Conservation (phyloP, 768 basidiomycete genomes). For the Leccinum subgranulosum region DNA sequence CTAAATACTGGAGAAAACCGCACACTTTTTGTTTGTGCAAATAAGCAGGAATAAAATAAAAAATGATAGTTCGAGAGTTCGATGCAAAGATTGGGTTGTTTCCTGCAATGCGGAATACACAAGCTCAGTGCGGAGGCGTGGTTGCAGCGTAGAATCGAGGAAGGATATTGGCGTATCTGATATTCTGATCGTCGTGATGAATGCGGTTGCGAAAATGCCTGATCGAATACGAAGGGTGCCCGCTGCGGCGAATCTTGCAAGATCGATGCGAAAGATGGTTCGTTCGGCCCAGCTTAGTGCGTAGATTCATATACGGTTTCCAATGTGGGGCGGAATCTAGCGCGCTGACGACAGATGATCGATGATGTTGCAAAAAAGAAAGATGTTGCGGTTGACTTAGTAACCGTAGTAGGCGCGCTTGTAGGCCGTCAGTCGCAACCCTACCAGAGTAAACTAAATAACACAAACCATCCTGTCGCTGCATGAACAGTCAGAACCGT, state of each 20-base stretch:
- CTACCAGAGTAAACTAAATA: not conserved
- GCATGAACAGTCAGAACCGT: constrained; percentile 5
- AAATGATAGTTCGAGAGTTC: constrained; percentile 27
- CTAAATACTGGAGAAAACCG: constrained; percentile 28
- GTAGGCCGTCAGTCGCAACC: constrained; percentile 14
- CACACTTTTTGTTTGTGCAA: constrained; percentile 29
- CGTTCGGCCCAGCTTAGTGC: constrained; percentile 17
- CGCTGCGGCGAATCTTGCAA: constrained; percentile 22
- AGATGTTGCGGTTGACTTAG: constrained; percentile 28
- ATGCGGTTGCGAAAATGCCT: constrained; percentile 25
- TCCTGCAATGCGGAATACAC: constrained; percentile 23
- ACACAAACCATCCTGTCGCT: constrained; percentile 57
- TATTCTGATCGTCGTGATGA: constrained; percentile 17
- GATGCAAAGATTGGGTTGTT: constrained; percentile 33
- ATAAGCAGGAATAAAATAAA: constrained; percentile 34
- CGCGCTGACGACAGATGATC: constrained; percentile 18
- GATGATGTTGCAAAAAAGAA: constrained; percentile 22
- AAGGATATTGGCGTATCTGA: constrained; percentile 22
- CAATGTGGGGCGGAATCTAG: constrained; percentile 17
- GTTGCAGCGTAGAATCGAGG: constrained; percentile 20
- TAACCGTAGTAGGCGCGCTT: constrained; percentile 68
- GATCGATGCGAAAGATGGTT: constrained; percentile 31
- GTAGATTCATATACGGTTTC: constrained; percentile 26
- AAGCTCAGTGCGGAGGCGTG: constrained; percentile 14
- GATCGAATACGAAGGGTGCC: constrained; percentile 20